Base-by-base conservation (phyloP, 1,139 yeast species). In the Geotrichum europaeum region DNA sequence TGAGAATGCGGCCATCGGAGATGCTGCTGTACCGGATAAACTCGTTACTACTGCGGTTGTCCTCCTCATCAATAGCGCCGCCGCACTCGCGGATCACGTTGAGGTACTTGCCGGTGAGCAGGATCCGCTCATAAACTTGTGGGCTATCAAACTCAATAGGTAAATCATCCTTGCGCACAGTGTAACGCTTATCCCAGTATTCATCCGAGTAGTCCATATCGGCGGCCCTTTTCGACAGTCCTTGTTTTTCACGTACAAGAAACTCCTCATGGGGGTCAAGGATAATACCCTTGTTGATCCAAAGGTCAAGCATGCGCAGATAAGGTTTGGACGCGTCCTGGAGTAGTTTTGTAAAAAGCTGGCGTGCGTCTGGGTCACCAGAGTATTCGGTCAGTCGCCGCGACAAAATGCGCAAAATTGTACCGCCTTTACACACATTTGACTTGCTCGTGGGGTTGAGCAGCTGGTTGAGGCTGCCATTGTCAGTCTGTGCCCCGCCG, bases 221-320 rank as follows among this genome's bases (percentile, higher is more conserved):
- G 22, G 81, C 72, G 56, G 79, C 78, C 64, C 81, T 79, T 7
- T 80, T 67, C 28, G 76, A 76, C 32, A 75, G 70, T 53, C 69
- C 67, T 30, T 66, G 63, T 51, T 72, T 68, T 55, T 74, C 77
- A 49, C 84, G 80, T 13, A 94, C 83, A 70, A 92, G 75, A 70
- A 95, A 95, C 72, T 95, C 99, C 54, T 86, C 85, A 68, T 84
- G 84, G 0, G 90, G 91, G 68, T 95, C 99, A 64, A 82, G 81
- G 10, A 94, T 79, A 3, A 79, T 78, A 0, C 99, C 99, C 60
- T 80, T 78, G 15, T 81, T 79, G 25, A 94, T 77, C 99, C 99
- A 95, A 34, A 77, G 73, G 65, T 87, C 86, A 22, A 95, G 77
- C 84, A 89, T 87, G 1, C 67, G 67, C 28, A 90, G 78, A 69